phyloP scores from a whole-genome alignment of 768 basidiomycete species.

The Gloeostereum incarnatum region DNA sequence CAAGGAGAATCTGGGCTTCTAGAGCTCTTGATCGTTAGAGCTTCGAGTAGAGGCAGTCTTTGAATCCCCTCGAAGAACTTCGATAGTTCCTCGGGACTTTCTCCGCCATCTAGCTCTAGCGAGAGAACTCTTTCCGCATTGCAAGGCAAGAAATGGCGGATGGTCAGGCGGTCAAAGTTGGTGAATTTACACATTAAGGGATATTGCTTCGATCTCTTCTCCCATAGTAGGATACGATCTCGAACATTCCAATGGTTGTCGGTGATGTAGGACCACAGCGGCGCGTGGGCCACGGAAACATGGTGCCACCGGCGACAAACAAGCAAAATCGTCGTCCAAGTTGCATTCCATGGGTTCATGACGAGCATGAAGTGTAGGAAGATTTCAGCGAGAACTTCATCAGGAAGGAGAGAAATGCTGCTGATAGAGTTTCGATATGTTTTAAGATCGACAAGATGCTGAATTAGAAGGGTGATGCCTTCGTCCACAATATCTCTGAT shows the following conservation, averaged over 20 bases:
- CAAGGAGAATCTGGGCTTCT: not conserved
- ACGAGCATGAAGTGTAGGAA: slow-evolving; percentile 1
- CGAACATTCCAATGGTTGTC: not conserved
- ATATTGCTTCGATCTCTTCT: slow-evolving; percentile 2
- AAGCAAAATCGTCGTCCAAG: not conserved
- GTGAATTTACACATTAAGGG: slow-evolving; percentile 1
- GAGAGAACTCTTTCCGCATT: not conserved
- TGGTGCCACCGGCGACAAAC: slow-evolving; percentile 4
- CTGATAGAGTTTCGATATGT: slow-evolving; percentile 1
- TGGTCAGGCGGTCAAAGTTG: not conserved
- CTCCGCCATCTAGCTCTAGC: not conserved
- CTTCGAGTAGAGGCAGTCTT: not conserved
- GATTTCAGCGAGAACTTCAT: slow-evolving; percentile 1
- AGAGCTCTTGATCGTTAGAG: not conserved
- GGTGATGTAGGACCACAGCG: slow-evolving; percentile 2
- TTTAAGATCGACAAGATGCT: slow-evolving; percentile 1
- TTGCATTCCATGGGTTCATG: not conserved
- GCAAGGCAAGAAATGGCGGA: not conserved
- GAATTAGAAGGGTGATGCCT: not conserved
- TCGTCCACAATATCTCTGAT: not conserved
- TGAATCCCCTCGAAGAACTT: not conserved
- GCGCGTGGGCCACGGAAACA: not conserved
- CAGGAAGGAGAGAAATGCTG: slow-evolving; percentile 2
- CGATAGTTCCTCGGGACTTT: not conserved
- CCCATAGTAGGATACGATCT: not conserved